Percentiles rank a stretch among this genome's conserved stretches.
Evolutionary conservation across 805 yeast species (phyloP).

Genomic region (Zygosaccharomyces siamensis): DNA sequence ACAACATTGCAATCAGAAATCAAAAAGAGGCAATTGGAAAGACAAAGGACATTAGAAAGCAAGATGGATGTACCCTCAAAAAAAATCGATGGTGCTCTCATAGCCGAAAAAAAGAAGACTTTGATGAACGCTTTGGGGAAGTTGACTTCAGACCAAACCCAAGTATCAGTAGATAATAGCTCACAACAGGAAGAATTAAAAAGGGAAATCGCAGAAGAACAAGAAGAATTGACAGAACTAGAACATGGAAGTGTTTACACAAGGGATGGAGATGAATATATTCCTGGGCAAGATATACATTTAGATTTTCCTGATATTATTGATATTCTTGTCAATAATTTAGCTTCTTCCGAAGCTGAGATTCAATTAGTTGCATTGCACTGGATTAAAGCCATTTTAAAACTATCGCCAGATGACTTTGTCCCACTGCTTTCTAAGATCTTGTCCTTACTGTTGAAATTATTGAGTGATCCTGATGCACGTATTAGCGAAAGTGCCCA

Average conservation of each 20-base stretch:
- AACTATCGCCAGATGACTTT: slow-evolving; percentile 67
- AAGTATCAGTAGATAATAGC: slow-evolving; percentile 6
- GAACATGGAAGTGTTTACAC: slow-evolving; percentile 16
- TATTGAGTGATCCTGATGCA: slow-evolving; percentile 51
- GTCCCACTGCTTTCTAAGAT: slow-evolving; percentile 70
- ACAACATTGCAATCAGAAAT: slow-evolving; percentile 59
- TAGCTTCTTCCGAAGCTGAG: slow-evolving; percentile 68
- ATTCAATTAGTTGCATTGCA: slow-evolving; percentile 73
- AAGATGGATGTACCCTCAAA: slow-evolving; percentile 27
- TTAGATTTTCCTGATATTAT: slow-evolving; percentile 77
- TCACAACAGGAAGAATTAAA: slow-evolving; percentile 8
- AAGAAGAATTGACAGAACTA: slow-evolving; percentile 3
- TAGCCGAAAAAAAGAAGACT: slow-evolving; percentile 34
- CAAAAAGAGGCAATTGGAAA: slow-evolving; percentile 30
- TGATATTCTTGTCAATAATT: slow-evolving; percentile 72
- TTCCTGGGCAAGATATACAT: slow-evolving; percentile 76
- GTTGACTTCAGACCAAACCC: slow-evolving; percentile 13
- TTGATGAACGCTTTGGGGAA: slow-evolving; percentile 27
- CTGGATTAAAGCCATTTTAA: slow-evolving; percentile 75
- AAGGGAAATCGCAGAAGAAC: slow-evolving; percentile 7
- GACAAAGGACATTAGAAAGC: slow-evolving; percentile 15
- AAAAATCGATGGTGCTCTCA: slow-evolving; percentile 28
- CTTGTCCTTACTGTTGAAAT: slow-evolving; percentile 59
- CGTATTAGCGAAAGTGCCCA: slow-evolving; percentile 51
- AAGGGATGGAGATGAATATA: slow-evolving; percentile 51